phyloP scores from a whole-genome alignment of 2,329 filamentous ascomycete genomes.

The Curvularia verruculosa region DNA sequence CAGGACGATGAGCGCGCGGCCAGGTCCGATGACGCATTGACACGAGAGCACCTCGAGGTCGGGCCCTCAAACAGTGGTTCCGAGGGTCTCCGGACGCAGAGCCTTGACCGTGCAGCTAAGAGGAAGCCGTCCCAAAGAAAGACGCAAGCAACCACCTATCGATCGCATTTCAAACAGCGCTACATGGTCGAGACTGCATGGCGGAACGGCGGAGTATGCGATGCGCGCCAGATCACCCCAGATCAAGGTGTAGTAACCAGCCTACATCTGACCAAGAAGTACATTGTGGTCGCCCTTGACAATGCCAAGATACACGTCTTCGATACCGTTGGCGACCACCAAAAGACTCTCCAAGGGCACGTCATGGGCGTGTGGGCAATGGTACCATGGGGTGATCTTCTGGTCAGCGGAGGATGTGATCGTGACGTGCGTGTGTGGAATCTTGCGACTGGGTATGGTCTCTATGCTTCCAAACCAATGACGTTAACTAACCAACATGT shows the following conservation, averaged over 20 bases:
- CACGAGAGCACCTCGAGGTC: constrained; percentile 38
- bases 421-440: constrained; percentile 97
- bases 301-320: constrained; percentile 99
- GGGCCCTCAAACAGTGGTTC: constrained; percentile 53
- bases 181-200: constrained; percentile 98
- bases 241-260: constrained; percentile 98
- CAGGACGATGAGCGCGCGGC: constrained; percentile 35
- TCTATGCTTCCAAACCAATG: background rate
- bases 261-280: constrained; percentile 89
- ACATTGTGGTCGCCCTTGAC: constrained; percentile 96
- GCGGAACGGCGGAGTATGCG: constrained; percentile 86
- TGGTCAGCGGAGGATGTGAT: constrained; percentile 96
- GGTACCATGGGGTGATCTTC: constrained; percentile 94
- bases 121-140: constrained; percentile 47
- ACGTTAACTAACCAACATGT: constrained; percentile 16
- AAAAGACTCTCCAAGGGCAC: constrained; percentile 90
- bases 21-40: constrained; percentile 32
- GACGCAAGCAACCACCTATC: constrained; percentile 79
- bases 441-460: constrained; percentile 80
- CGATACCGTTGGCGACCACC: constrained; percentile 84
- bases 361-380: constrained; percentile 99
- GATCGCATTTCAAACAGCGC: constrained; percentile 95
- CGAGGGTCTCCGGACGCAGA: constrained; percentile 58
- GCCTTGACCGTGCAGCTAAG: constrained; percentile 60
- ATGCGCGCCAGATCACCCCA: constrained; percentile 86